phyloP scores from a whole-genome alignment of 1,284 basidiomycete species.

The Malassezia dermatis region DNA sequence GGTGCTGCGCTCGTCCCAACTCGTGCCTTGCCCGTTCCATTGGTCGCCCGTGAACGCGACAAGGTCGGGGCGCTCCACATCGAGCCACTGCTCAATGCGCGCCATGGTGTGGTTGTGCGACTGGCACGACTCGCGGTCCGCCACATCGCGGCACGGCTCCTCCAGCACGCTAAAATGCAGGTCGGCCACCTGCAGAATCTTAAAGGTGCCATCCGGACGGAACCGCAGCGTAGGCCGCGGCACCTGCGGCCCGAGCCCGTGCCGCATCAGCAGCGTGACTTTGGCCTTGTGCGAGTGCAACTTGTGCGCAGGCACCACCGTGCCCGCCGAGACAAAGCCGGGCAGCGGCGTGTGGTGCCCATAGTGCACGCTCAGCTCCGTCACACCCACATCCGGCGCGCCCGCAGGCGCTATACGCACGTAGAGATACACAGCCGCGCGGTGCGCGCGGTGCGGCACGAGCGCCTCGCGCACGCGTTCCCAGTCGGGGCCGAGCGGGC shows the following conservation, averaged over 20 bases:
- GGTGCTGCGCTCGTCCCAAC: slow-evolving; percentile 75
- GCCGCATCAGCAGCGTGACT: slow-evolving; percentile 20
- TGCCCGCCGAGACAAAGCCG: slow-evolving; percentile 26
- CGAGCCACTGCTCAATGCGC: slow-evolving; percentile 47
- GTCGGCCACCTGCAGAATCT: slow-evolving; percentile 42
- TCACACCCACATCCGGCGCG: slow-evolving; percentile 19
- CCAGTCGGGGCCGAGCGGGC: slow-evolving; percentile 23
- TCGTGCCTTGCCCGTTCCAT: slow-evolving; percentile 59
- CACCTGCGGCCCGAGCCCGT: slow-evolving; percentile 20
- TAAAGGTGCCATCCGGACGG: slow-evolving; percentile 31
- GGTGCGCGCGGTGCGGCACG: slow-evolving; percentile 15
- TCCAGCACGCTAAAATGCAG: slow-evolving; percentile 36
- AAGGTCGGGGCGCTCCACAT: slow-evolving; percentile 73
- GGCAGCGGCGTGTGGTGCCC: slow-evolving; percentile 35
- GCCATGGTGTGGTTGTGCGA: slow-evolving; percentile 30
- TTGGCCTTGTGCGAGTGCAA: slow-evolving; percentile 16
- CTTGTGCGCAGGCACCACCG: slow-evolving; percentile 16
- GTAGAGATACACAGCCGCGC: not conserved
- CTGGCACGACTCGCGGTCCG: slow-evolving; percentile 14
- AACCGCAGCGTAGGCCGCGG: slow-evolving; percentile 20
- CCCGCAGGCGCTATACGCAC: not conserved
- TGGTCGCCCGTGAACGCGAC: slow-evolving; percentile 56
- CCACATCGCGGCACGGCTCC: slow-evolving; percentile 32
- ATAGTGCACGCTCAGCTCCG: slow-evolving; percentile 38
- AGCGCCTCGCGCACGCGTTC: slow-evolving; percentile 19